Evolutionary conservation across 441 rosid species (phyloP).

Genomic region (Rhodomyrtus psidioides): DNA sequence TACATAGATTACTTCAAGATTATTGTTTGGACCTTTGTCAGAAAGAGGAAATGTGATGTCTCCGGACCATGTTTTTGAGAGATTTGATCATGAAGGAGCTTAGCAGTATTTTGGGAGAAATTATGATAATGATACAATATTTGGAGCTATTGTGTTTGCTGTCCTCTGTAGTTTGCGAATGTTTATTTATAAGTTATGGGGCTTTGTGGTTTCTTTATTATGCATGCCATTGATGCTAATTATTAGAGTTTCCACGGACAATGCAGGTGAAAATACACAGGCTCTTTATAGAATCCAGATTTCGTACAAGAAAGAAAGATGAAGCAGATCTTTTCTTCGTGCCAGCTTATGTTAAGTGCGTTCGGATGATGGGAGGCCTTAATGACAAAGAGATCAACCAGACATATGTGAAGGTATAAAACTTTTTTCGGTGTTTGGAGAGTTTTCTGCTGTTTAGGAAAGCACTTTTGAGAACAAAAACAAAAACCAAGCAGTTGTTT

Average conservation of each 20-base stretch:
- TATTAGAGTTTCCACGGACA: not conserved
- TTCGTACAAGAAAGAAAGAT: constrained; percentile 57
- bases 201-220: not conserved
- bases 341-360: constrained; percentile 86
- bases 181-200: not conserved
- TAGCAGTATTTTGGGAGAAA: not conserved
- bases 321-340: constrained; percentile 95
- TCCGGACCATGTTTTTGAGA: not conserved
- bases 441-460: not conserved
- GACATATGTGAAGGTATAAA: constrained; percentile 69
- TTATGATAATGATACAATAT: not conserved
- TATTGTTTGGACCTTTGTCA: not conserved
- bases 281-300: constrained; percentile 51
- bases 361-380: constrained; percentile 87
- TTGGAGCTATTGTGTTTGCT: not conserved
- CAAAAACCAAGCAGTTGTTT: not conserved
- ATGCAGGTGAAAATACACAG: constrained; percentile 79
- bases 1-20: not conserved
- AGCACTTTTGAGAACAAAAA: not conserved
- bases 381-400: constrained; percentile 86
- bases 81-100: not conserved
- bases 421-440: not conserved
- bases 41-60: not conserved
- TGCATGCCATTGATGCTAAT: not conserved
- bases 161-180: not conserved